Evolutionary conservation across 2,329 filamentous ascomycete genomes (phyloP).

Genomic region (Phoma sp.): DNA sequence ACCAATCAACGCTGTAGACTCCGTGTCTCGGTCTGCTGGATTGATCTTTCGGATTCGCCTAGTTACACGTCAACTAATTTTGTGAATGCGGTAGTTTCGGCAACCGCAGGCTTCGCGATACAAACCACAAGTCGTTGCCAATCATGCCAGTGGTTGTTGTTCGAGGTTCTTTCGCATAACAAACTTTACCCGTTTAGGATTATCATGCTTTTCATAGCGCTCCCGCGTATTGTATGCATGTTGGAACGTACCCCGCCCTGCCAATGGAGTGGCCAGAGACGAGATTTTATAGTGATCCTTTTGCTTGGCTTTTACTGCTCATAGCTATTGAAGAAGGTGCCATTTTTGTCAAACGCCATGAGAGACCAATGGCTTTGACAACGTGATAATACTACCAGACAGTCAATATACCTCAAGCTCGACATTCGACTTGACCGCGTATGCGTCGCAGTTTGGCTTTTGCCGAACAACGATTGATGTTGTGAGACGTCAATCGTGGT

Average conservation of each 20-base stretch:
- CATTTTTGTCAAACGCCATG: background rate
- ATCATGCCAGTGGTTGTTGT: conserved; percentile 21
- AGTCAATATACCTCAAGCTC: background rate
- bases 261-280: conserved; percentile 21
- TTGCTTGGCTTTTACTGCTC: conserved; percentile 4
- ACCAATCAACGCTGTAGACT: conserved; percentile 41
- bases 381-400: background rate
- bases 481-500: conserved; percentile 36
- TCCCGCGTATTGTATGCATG: conserved; percentile 39
- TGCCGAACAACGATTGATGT: conserved; percentile 26
- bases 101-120: conserved; percentile 24
- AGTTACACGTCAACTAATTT: conserved; percentile 22
- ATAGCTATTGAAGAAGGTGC: background rate
- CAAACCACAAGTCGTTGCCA: conserved; percentile 25
- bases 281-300: conserved; percentile 5
- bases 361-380: no score
- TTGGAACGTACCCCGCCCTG: conserved; percentile 24
- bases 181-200: conserved; percentile 25
- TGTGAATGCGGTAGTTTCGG: conserved; percentile 23
- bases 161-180: conserved; percentile 24
- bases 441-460: conserved; percentile 24
- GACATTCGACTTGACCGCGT: conserved; percentile 10
- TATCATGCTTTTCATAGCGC: conserved; percentile 34
- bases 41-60: conserved; percentile 27
- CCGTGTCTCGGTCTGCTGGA: conserved; percentile 27